These are phyloP conservation scores for Xerocomus spinulosus DNA, from an alignment of 768 basidiomycete species.

Conservation along the genomic window DNA sequence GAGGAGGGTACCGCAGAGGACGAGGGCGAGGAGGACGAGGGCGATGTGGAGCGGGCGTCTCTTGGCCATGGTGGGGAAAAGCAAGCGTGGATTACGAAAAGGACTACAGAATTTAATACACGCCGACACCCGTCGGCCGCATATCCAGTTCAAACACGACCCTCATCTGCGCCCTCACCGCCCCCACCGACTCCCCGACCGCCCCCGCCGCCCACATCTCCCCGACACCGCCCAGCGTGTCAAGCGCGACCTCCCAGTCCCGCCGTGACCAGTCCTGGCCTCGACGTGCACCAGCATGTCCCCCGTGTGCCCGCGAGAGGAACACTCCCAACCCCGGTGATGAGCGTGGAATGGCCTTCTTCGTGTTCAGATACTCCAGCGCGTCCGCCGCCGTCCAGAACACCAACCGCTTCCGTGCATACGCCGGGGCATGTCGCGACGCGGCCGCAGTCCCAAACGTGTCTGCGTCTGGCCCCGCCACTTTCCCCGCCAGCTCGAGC, in stretches of 20 bases:
- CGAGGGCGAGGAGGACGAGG: constrained; percentile 59
- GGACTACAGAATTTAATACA: neutral
- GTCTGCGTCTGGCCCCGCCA: constrained; percentile 46
- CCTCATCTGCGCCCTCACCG: constrained; percentile 46
- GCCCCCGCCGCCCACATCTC: constrained; percentile 45
- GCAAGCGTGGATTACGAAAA: neutral
- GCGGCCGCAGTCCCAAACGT: constrained; percentile 31
- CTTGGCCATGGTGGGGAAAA: constrained; percentile 34
- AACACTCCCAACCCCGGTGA: constrained; percentile 52
- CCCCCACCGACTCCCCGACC: constrained; percentile 45
- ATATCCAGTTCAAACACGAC: constrained; percentile 45
- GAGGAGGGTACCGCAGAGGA: constrained; percentile 84
- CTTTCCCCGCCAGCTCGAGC: constrained; percentile 50
- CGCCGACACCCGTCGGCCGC: constrained; percentile 37
- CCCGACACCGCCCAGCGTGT: constrained; percentile 45
- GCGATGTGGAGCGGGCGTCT: constrained; percentile 43
- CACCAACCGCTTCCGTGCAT: constrained; percentile 38
- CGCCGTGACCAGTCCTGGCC: constrained; percentile 71
- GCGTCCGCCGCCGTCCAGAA: constrained; percentile 55
- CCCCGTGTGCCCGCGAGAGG: constrained; percentile 43
- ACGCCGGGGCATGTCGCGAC: constrained; percentile 58
- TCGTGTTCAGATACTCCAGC: constrained; percentile 50
- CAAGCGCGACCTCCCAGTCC: constrained; percentile 59
- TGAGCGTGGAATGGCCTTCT: constrained; percentile 30
- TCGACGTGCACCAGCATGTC: constrained; percentile 47